Base-by-base conservation (phyloP, 139 green algal species). In the Monoraphidium neglectum region DNA sequence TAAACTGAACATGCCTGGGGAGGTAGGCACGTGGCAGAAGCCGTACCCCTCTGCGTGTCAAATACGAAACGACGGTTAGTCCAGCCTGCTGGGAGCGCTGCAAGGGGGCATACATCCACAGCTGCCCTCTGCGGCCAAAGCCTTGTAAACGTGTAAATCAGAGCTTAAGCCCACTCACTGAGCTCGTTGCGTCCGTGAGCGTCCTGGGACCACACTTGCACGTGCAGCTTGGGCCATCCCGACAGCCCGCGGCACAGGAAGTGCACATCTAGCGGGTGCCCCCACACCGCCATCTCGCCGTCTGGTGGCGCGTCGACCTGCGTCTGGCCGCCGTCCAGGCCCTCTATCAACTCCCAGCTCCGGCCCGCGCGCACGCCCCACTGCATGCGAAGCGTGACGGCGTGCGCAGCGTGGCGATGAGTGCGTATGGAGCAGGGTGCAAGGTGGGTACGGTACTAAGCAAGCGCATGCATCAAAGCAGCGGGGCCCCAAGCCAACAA, bases 201-300 rank as follows among this genome's bases (percentile, higher is more conserved):
- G 71, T 95, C 88, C 75, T 92, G 83, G 59, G 53, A 80, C 89
- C 90, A 96, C 28, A 96, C 85, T 79, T 96, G 92, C 61, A 94
- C 93, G 79, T 91, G 86, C 33, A 96, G 72, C 80, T 93, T 94
- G 18, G 92, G 92, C 92, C 90, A 96, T 2, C 88, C 88, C 26
- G 82, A 76, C 36, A 94, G 80, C 10, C 86, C 87, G 36, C 86
- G 85, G 71, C 81, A 90, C 0, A 80, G 59, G 60, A 90, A 94
- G 82, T 96, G 92, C 3, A 93, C 57, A 77, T 94, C 90, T 2
- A 96, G 26, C 2, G 92, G 92, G 74, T 96, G 92, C 4, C 85
- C 56, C 90, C 90, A 94, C 4, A 93, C 82, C 28, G 89, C 87
- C 60, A 85, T 82, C 30, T 91, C 88, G 26, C 83, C 90, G 43